Evolutionary conservation across 2,329 filamentous ascomycete genomes (phyloP), one percentile per base, ranked within the genome.

Genomic region (Aschersonia sp.): DNA sequence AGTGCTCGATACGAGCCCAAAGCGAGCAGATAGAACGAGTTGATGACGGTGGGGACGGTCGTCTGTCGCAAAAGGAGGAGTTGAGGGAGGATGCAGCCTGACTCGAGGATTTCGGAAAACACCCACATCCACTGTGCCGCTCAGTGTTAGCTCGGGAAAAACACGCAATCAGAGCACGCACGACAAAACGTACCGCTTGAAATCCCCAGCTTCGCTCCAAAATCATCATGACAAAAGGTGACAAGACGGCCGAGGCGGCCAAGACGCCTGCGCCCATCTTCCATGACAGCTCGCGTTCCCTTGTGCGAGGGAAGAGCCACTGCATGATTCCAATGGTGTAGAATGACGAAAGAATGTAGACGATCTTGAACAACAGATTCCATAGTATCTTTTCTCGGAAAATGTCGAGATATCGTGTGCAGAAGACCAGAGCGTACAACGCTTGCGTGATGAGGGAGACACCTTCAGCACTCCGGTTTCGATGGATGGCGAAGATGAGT

Each of bases 41-140:
- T 87, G 66, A 97, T 89, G 44, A 95, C 90, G 45, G 90, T 97
- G 0, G 90, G 90, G 0, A 95, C 87, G 30, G 82, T 88, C n/a
- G 90, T 95, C 64, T 95, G 88, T 50, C 90, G 85, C 11, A 97
- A 79, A 42, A 95, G 81, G 5, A 95, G 77, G 1, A 97, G 81
- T 63, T 97, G 90, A 0, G 90, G 90, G 22, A 97, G 79, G 35
- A 95, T 79, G 63, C 85, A 92, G 51, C 94, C 79, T 35, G 87
- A 90, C 67, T 97, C 90, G 58, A 97, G 83, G 54, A 95, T 84
- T 56, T 92, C 81, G 32, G 87, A 94, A 67, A 95, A 95, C 49
- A 81, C 77, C 84, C 87, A 94, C 52, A 87, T 73, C 60, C 84
- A 76, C 85, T 94, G 57, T 45, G 14, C 14, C 14, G 14, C 40